Conservation (phyloP, 2,329 filamentous ascomycete genomes). For the Dothidotthia symphoricarpi region DNA sequence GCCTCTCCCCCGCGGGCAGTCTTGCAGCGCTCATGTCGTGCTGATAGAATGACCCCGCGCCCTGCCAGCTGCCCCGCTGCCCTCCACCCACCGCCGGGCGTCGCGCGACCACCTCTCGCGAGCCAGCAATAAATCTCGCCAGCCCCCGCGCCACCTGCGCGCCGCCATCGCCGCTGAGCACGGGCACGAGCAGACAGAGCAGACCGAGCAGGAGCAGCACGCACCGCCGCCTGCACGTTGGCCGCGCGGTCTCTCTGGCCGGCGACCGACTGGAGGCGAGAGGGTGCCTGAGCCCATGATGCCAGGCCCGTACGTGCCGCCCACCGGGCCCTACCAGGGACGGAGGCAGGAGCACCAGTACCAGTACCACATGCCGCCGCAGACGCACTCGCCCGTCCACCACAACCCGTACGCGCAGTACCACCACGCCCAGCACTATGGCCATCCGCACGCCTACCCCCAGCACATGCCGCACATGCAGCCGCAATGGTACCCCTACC, state of each 20-base stretch:
- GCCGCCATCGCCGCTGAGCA: too few species aligned
- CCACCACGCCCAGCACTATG: constrained; percentile 43
- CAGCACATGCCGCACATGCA: constrained; percentile 41
- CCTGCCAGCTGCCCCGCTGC: constrained; percentile 21
- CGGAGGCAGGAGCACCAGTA: constrained; percentile 41
- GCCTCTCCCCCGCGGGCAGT: constrained; percentile 21
- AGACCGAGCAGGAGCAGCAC: too few species aligned
- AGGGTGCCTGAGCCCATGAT: constrained; percentile 65
- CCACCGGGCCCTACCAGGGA: constrained; percentile 41
- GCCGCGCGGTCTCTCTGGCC: constrained; percentile 38
- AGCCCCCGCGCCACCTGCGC: constrained; percentile 13
- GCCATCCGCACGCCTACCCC: constrained; percentile 41
- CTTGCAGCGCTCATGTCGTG: constrained; percentile 37
- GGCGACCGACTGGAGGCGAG: constrained; percentile 43
- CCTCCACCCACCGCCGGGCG: constrained; percentile 15
- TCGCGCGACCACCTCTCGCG: constrained; percentile 30
- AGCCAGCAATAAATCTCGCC: constrained; percentile 29
- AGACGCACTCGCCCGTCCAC: constrained; percentile 40
- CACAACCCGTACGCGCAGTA: constrained; percentile 41
- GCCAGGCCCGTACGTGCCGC: constrained; percentile 58
- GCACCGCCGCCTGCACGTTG: constrained; percentile 36
- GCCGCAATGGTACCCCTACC: constrained; percentile 44
- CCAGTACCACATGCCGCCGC: constrained; percentile 36
- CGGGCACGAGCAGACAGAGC: too few species aligned
- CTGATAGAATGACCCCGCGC: constrained; percentile 36